Evolutionary conservation across 2,329 filamentous ascomycete genomes (phyloP), one percentile per base, ranked within the genome.

Genomic region (Talaromyces sp.): DNA sequence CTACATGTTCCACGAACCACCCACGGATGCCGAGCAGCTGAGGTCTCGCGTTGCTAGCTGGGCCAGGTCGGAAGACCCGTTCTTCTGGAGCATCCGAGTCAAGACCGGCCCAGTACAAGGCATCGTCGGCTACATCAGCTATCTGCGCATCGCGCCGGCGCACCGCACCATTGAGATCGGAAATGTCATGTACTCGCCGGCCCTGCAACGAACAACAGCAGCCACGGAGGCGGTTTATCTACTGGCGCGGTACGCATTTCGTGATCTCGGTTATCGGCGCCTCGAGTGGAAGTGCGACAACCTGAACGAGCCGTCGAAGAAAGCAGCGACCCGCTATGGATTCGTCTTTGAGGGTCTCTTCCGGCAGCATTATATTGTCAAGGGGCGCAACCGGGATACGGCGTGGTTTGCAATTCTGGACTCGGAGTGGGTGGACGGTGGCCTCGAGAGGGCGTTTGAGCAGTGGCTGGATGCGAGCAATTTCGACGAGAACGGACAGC

Each of bases 281-380:
- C 79, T 86, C 5, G 84, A 87, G 68, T 88, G 86, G 85, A 88
- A 88, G 66, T 84, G 83, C 59, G 81, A 87, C 67, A 64, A 75
- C 26, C 71, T 84, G 14, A 88, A 88, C 65, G 73, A 68, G 49
- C 74, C 80, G 0, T 85, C 82, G 54, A 74, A 77, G 21, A 73
- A 78, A 9, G 84, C 85, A 0, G 86, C 86, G 0, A 63, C 73
- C 64, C 73, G 86, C 3, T 72, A 86, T 26, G 86, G 86, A 0
- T 88, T 86, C 64, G 69, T 70, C 1, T 82, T 72, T 62, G 86
- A 89, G 68, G 86, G 86, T 0, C 67, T 80, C 0, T 87, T 87
- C 64, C 77, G 84, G 62, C 82, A 85, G 63, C 85, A 88, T 67
- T 78, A 86, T 78, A 76, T 88, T 26, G 65, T 81, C 19, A 84